Evolutionary conservation across 73 alveolate species (phyloP).

Genomic region (Tetrahymena thermophila): DNA sequence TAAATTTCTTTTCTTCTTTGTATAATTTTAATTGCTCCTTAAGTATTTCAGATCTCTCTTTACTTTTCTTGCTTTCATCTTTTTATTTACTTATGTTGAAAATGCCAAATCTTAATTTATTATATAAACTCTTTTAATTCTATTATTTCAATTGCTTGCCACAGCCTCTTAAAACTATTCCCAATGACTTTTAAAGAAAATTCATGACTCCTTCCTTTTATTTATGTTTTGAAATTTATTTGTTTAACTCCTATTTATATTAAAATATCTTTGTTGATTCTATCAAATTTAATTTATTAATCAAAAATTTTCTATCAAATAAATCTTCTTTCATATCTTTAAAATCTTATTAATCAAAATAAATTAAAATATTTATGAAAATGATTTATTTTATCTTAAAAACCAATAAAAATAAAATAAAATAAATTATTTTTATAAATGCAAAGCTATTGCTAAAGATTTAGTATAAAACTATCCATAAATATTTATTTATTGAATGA

Average conservation of each 20-base stretch:
- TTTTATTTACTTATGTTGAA: not conserved
- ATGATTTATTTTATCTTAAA: no score
- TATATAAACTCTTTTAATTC: not conserved
- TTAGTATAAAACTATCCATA: no score
- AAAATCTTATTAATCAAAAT: not conserved
- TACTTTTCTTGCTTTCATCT: not conserved
- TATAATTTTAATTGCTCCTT: not conserved
- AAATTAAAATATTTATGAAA: no score
- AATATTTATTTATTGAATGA: no score
- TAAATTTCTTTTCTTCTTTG: not conserved
- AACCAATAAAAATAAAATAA: no score
- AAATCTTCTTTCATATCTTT: not conserved
- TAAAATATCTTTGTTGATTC: not conserved
- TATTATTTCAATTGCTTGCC: not conserved
- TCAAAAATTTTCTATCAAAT: not conserved
- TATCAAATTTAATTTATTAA: not conserved
- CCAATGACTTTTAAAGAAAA: not conserved
- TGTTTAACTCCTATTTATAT: not conserved
- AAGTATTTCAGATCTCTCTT: not conserved
- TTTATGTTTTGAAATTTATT: not conserved
- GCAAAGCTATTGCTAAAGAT: no score
- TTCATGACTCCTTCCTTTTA: not conserved
- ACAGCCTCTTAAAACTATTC: not conserved
- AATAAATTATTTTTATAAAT: no score
- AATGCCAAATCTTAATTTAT: not conserved